Base-by-base conservation (phyloP, 73 alveolate genomes). In the Uronychia binucleata region DNA sequence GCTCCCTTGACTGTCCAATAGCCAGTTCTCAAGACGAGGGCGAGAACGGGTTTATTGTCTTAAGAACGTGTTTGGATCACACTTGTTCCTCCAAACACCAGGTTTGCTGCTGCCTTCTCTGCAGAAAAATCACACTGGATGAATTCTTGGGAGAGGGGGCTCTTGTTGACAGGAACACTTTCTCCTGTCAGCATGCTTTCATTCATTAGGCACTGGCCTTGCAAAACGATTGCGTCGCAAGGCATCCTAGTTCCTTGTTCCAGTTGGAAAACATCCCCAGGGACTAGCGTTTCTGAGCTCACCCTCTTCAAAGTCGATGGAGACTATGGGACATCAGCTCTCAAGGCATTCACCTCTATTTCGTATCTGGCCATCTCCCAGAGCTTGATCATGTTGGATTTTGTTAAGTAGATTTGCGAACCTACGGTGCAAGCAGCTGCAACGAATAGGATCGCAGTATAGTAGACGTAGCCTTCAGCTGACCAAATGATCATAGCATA, bases 141-240 rank as follows among this genome's bases (percentile, higher is more conserved):
- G 82, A 28, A 32, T 35, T 77, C 88, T 57, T 74, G 60, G 30
- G 91, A 91, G 84, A 97, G 93, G 77, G 95, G 76, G 83, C 91
- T 86, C 92, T 95, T 95, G 79, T 89, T 94, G 26, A 97, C 96
- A 0, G 99, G 99, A 57, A 95, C 92, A 34, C 96, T 85, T 85
- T 97, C 99, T 29, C 99, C 99, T 31, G 99, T 97, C 1, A 97
- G 98, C 99, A 97, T 95, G 33, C 97, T 88, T 79, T 97, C 99
- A 78, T 97, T 95, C 79, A 97, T 93, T 57, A 97, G 94, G 33
- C 94, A 85, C 31, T 95, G 88, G 19, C 99, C 99, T 34, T 96
- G 85, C 35, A 97, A 75, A 26, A 95, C 88, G 74, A 94, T 81
- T 31, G 96, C 94, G 91, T 97, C 99, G 84, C 99, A 95, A 14